Percentiles rank a stretch among this genome's conserved stretches.
Evolutionary conservation across 495 filamentous ascomycete species (phyloP).

Genomic region (Aspergillus cavernicola): DNA sequence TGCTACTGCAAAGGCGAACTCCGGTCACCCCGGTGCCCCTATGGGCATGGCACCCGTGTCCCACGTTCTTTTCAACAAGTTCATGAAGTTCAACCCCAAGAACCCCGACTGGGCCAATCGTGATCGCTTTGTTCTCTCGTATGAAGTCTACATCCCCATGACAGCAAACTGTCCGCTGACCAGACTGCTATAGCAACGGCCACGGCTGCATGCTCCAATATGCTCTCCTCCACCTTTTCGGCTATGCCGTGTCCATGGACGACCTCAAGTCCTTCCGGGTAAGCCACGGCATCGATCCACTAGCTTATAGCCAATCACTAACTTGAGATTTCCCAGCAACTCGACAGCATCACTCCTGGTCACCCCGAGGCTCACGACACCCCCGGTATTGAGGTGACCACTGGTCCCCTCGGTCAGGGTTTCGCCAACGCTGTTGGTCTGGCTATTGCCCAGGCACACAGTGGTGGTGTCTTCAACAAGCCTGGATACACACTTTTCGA

Average conservation of each 20-base stretch:
- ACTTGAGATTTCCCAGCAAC: conserved; percentile 45
- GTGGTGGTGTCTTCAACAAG: conserved; percentile 92
- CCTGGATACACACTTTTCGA: conserved; percentile 85
- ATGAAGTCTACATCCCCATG: conserved; percentile 33
- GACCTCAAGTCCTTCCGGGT: conserved; percentile 95
- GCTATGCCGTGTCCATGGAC: conserved; percentile 79
- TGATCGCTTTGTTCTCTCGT: conserved; percentile 99
- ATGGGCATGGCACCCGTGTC: conserved; percentile 99
- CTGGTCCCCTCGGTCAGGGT: conserved; percentile 93
- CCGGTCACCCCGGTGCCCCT: conserved; percentile 96
- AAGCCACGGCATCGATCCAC: conserved; percentile 39
- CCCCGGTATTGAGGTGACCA: conserved; percentile 95
- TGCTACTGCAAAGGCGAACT: conserved; percentile 95
- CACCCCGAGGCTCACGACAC: conserved; percentile 97
- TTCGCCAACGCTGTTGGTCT: conserved; percentile 95
- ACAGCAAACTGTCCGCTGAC: conserved; percentile 9
- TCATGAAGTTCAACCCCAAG: conserved; percentile 99
- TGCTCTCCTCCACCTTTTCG: conserved; percentile 94
- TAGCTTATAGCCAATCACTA: background rate
- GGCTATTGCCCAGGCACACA: conserved; percentile 90
- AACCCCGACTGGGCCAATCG: conserved; percentile 96
- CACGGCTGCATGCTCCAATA: conserved; percentile 99
- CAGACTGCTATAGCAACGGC: conserved; percentile 65
- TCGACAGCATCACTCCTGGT: conserved; percentile 93
- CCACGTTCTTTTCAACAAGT: conserved; percentile 97